Evolutionary conservation across 495 filamentous ascomycete species (phyloP).

Genomic region (Lepidopterella palustris): DNA sequence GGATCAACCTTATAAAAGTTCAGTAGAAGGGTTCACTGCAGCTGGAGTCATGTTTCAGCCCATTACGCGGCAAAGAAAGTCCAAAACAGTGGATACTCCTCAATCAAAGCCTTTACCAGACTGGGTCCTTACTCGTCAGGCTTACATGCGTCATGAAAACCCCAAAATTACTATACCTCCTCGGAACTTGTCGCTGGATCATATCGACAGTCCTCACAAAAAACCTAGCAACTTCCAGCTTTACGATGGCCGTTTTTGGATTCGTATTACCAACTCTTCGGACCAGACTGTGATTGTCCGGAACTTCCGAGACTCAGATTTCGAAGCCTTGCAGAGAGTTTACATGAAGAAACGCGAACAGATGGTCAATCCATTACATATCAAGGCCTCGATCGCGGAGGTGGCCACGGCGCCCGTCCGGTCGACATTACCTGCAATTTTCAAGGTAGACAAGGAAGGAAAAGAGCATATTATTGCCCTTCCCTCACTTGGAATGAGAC

Average conservation of each 20-base stretch:
- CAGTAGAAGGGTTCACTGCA: neutral
- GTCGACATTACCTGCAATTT: slow-evolving; percentile 20
- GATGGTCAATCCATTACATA: neutral
- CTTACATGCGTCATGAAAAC: neutral
- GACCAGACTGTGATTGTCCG: slow-evolving; percentile 5
- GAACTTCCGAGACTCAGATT: slow-evolving; percentile 7
- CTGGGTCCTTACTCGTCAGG: slow-evolving; percentile 44
- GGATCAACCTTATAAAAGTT: neutral
- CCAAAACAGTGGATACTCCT: neutral
- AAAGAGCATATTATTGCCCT: slow-evolving; percentile 20
- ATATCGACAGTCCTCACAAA: too few species aligned
- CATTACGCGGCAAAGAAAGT: neutral
- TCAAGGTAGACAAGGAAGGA: neutral
- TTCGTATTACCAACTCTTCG: slow-evolving; percentile 47
- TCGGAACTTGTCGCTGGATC: too few species aligned
- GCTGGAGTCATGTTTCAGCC: neutral
- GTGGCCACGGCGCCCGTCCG: neutral
- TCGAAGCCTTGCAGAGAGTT: neutral
- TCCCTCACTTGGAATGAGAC: slow-evolving; percentile 12
- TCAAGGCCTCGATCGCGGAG: neutral
- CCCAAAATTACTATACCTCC: neutral
- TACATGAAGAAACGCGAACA: neutral
- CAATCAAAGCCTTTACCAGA: neutral
- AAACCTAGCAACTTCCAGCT: slow-evolving; percentile 38
- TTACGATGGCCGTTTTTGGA: slow-evolving; percentile 83